phyloP scores from a whole-genome alignment of 495 filamentous ascomycete species.

The Podospora anserina region DNA sequence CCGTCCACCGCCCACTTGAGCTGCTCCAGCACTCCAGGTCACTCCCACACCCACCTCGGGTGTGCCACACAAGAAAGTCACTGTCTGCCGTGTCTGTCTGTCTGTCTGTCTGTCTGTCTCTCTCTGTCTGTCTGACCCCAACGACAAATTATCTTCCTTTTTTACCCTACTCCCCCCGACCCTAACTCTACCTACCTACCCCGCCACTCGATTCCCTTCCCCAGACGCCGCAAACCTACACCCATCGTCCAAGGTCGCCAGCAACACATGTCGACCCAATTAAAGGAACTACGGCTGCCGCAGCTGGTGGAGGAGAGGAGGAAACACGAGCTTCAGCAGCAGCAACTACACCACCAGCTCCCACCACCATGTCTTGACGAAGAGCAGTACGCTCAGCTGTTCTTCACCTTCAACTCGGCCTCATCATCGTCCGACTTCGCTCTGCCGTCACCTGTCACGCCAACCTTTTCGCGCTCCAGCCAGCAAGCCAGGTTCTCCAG shows the following conservation, averaged over 20 bases:
- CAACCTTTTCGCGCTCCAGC: conserved; percentile 54
- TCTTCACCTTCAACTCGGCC: conserved; percentile 46
- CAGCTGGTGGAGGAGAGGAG: conserved; percentile 51
- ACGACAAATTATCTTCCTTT: conserved; percentile 20
- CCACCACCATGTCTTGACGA: conserved; percentile 3
- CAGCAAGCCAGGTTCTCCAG: conserved; percentile 55
- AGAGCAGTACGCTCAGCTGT: conserved; percentile 34
- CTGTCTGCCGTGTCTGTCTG: neutral
- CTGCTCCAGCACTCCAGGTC: neutral
- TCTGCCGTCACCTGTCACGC: conserved; percentile 59
- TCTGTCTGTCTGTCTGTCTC: neutral
- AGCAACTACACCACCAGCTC: conserved; percentile 36
- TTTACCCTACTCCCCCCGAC: conserved; percentile 2
- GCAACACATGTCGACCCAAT: conserved; percentile 47
- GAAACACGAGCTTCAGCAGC: conserved; percentile 31
- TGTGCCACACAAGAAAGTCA: conserved; percentile 3
- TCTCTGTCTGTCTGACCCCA: conserved; percentile 10
- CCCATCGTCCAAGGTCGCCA: too few relatives aligned
- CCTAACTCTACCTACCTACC: conserved; percentile 9
- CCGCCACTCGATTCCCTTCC: neutral
- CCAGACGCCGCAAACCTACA: conserved; percentile 2
- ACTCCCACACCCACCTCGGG: neutral
- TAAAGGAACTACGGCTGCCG: conserved; percentile 51
- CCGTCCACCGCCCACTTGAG: neutral
- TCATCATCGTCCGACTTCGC: conserved; percentile 56